phyloP scores from a whole-genome alignment of 805 yeast species.

The Starmera amethionina region DNA sequence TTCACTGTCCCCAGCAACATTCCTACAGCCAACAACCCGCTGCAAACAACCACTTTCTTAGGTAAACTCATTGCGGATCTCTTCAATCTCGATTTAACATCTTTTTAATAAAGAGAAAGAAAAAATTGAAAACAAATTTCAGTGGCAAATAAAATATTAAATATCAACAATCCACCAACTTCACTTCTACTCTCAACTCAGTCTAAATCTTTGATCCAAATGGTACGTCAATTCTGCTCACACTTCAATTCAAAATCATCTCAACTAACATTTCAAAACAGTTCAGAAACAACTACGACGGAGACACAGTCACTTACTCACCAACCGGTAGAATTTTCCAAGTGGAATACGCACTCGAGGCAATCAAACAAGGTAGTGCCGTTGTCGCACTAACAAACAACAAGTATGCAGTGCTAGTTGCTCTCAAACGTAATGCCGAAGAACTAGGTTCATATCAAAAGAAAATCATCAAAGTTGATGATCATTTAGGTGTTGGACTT shows the following conservation, averaged over 20 bases:
- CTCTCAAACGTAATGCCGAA: conserved; percentile 92
- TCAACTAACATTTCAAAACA: conserved; percentile 3
- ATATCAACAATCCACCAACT: no score
- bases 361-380: conserved; percentile 96
- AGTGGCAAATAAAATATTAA: no score
- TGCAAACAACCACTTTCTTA: no score
- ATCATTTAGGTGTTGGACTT: conserved; percentile 87
- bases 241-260: no score
- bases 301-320: conserved; percentile 96
- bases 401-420: conserved; percentile 84
- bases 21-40: conserved; percentile 53
- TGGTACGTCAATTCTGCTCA: no score
- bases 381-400: conserved; percentile 89
- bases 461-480: conserved; percentile 85
- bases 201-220: no score
- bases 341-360: conserved; percentile 85
- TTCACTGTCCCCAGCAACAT: conserved; percentile 67
- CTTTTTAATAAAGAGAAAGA: no score
- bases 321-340: conserved; percentile 91
- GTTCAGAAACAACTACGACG: conserved; percentile 98
- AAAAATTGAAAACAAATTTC: no score
- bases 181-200: no score
- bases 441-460: conserved; percentile 95
- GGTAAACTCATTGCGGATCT: no score
- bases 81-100: no score